These are phyloP conservation scores for Leptographium radiaticola DNA, from an alignment of 2,329 filamentous ascomycete genomes.

Conservation along the genomic window DNA sequence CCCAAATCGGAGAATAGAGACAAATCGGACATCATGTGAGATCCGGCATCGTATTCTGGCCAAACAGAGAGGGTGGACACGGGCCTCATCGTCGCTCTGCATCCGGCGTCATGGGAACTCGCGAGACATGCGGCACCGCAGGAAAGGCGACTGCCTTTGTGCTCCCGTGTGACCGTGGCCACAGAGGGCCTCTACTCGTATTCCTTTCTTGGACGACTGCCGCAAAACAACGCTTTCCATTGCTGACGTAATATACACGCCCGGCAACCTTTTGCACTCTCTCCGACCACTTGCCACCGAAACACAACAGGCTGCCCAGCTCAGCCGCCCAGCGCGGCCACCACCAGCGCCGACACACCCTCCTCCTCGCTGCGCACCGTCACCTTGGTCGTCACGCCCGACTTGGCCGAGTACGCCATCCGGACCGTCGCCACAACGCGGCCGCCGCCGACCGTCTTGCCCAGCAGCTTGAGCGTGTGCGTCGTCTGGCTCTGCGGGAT, in stretches of 20 bases:
- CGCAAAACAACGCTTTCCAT: background rate
- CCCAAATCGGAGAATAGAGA: background rate
- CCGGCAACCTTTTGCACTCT: background rate
- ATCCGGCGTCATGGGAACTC: background rate
- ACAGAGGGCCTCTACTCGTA: no score
- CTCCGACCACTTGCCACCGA: background rate
- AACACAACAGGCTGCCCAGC: background rate
- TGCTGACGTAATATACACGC: background rate
- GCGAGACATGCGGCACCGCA: background rate
- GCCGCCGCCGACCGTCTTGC: conserved; percentile 86
- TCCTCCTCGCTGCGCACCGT: conserved; percentile 86
- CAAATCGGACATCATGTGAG: background rate
- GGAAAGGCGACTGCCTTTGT: background rate
- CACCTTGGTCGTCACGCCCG: conserved; percentile 92
- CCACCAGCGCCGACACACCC: conserved; percentile 70
- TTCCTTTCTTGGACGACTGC: no score
- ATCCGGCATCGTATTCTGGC: background rate
- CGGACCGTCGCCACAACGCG: conserved; percentile 76
- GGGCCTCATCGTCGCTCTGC: background rate
- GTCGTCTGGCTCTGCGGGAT: conserved; percentile 78
- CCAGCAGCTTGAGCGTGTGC: conserved; percentile 89
- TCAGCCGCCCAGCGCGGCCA: conserved; percentile 75
- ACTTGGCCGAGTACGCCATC: conserved; percentile 90
- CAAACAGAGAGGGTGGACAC: background rate
- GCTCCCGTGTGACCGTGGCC: background rate